These are phyloP conservation scores for Yamadazyma akitaensis DNA, from an alignment of 805 yeast genomes.

Conservation along the genomic window DNA sequence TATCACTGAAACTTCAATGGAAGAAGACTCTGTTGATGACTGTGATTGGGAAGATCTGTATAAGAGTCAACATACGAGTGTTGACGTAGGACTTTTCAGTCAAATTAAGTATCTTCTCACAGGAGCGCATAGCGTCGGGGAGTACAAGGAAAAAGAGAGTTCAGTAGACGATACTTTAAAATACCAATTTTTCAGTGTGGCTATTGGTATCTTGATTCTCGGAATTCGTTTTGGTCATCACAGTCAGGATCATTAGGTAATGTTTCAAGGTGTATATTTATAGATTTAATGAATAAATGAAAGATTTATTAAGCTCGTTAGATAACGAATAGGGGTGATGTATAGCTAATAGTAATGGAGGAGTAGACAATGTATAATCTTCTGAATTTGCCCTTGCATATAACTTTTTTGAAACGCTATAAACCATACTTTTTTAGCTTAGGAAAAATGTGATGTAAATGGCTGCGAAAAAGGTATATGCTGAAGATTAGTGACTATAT, in stretches of 20 bases:
- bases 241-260: conserved; percentile 8
- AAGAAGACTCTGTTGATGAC: conserved; percentile 13
- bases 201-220: conserved; percentile 39
- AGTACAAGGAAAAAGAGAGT: conserved; percentile 18
- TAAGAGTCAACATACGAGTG: conserved; percentile 10
- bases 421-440: not conserved
- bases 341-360: not conserved
- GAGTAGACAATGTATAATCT: too few species aligned
- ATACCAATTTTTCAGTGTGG: conserved; percentile 41
- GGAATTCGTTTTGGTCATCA: conserved; percentile 35
- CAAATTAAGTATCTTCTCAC: conserved; percentile 34
- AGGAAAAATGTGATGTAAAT: not conserved
- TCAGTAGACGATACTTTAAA: conserved; percentile 39
- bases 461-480: conserved; percentile 1
- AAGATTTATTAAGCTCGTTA: not conserved
- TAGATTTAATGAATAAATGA: conserved; percentile 10
- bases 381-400: not conserved
- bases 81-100: conserved; percentile 28
- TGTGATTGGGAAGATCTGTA: conserved; percentile 8
- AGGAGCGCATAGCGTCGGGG: conserved; percentile 18
- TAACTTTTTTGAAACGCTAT: not conserved
- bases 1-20: conserved; percentile 4
- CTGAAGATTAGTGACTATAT: not conserved
- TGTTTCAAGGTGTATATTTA: conserved; percentile 3
- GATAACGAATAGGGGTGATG: not conserved